These are phyloP conservation scores for Colletotrichum godetiae DNA, from an alignment of 2,329 filamentous ascomycete genomes.

Conservation along the genomic window DNA sequence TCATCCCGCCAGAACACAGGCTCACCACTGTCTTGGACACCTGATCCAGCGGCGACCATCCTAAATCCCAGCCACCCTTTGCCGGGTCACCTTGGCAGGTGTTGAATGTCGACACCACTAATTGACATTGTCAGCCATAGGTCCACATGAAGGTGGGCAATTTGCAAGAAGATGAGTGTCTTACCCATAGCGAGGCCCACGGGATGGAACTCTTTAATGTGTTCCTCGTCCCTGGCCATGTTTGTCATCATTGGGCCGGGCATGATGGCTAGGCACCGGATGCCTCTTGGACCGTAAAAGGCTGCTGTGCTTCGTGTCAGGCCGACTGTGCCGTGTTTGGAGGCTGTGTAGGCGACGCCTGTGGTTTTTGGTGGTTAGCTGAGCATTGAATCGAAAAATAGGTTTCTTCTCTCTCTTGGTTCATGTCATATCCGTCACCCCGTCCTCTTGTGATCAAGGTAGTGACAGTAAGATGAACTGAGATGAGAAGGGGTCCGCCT, in stretches of 20 bases:
- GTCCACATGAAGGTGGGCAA: not conserved
- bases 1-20: slow-evolving; percentile 23
- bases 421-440: too few species aligned
- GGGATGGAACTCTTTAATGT: slow-evolving; percentile 4
- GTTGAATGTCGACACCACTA: slow-evolving; percentile 17
- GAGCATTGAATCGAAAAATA: too few species aligned
- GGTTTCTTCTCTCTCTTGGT: too few species aligned
- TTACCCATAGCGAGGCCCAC: slow-evolving; percentile 10
- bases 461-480: too few species aligned
- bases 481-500: not conserved
- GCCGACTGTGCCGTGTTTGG: slow-evolving; percentile 64
- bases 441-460: too few species aligned
- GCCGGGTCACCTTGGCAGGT: slow-evolving; percentile 3
- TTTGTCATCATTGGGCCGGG: slow-evolving; percentile 68
- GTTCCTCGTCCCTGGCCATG: slow-evolving; percentile 46
- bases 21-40: slow-evolving; percentile 26
- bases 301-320: slow-evolving; percentile 68
- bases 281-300: slow-evolving; percentile 64
- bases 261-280: slow-evolving; percentile 50
- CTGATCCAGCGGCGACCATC: slow-evolving; percentile 20
- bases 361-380: too few species aligned
- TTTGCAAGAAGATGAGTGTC: not conserved
- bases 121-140: too few species aligned
- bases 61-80: slow-evolving; percentile 17
- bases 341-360: slow-evolving; percentile 62